phyloP scores from a whole-genome alignment of 805 yeast species.

The Diddensiella transvaalensis region DNA sequence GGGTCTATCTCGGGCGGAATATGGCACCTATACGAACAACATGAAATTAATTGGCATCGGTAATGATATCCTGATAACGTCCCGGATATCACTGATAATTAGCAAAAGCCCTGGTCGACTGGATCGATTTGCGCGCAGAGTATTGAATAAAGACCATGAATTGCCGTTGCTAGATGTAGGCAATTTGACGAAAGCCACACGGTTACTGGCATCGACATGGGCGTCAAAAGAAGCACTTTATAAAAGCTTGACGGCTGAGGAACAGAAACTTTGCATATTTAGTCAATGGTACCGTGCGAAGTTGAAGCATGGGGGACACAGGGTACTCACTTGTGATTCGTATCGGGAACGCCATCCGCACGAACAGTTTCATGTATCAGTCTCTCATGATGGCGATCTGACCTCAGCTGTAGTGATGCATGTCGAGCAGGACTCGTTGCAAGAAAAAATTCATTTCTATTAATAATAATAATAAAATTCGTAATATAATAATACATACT shows the following conservation, averaged over 20 bases:
- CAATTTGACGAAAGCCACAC: conserved; percentile 8
- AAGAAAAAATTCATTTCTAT: too few relatives aligned
- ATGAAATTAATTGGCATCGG: conserved; percentile 48
- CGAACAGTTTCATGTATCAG: conserved; percentile 50
- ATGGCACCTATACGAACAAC: too few relatives aligned
- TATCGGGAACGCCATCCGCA: conserved; percentile 16
- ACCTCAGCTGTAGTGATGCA: conserved; percentile 56
- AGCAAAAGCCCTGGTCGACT: conserved; percentile 36
- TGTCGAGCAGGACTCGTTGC: conserved; percentile 19
- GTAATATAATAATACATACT: background rate
- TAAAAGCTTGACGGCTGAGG: conserved; percentile 49
- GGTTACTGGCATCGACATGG: conserved; percentile 59
- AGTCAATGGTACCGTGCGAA: conserved; percentile 54
- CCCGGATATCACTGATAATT: conserved; percentile 46
- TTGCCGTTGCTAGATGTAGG: conserved; percentile 34
- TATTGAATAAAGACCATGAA: conserved; percentile 49
- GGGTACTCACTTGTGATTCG: conserved; percentile 18
- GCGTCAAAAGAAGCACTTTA: conserved; percentile 71
- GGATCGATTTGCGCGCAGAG: conserved; percentile 41
- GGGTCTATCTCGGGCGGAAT: too few relatives aligned
- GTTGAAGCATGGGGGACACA: conserved; percentile 19
- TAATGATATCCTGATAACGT: conserved; percentile 48
- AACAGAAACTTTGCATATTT: conserved; percentile 54
- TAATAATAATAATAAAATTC: too few relatives aligned
- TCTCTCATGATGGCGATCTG: conserved; percentile 65